These are phyloP conservation scores for Sonneratia caseolaris DNA, from an alignment of 345 rosid species.

Conservation along the genomic window DNA sequence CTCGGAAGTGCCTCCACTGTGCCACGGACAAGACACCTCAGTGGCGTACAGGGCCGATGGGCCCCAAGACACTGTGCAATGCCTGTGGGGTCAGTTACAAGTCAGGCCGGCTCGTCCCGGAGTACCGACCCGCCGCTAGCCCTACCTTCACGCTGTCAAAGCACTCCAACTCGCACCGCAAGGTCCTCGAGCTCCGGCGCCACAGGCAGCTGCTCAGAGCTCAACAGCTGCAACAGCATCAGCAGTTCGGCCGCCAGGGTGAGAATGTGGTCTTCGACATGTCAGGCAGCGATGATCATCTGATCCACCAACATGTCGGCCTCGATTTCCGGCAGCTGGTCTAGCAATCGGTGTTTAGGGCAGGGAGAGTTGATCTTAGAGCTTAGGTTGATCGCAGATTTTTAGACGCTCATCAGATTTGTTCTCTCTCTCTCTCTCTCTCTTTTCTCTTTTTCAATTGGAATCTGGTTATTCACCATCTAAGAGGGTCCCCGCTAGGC, in stretches of 20 bases:
- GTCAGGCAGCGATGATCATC: conserved; percentile 71
- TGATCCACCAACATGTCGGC: conserved; percentile 81
- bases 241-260: conserved; percentile 33
- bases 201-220: conserved; percentile 30
- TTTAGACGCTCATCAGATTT: conserved; percentile 6
- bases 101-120: conserved; percentile 70
- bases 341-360: conserved; percentile 16
- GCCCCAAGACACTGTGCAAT: conserved; percentile 77
- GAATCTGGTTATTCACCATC: no score
- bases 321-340: conserved; percentile 77
- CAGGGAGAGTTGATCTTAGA: conserved; percentile 5
- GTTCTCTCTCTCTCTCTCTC: not conserved
- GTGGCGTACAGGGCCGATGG: conserved; percentile 82
- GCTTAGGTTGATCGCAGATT: not conserved
- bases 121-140: conserved; percentile 72
- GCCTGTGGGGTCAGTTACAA: conserved; percentile 83
- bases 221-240: conserved; percentile 28
- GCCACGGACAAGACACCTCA: conserved; percentile 78
- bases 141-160: conserved; percentile 59
- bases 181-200: conserved; percentile 56
- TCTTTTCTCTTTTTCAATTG: not conserved
- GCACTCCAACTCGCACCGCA: conserved; percentile 71
- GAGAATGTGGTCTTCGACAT: conserved; percentile 53
- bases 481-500: no score
- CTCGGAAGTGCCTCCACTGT: conserved; percentile 56